Base-by-base conservation (phyloP, 1,284 basidiomycete species). In the Polyporus tsugae region DNA sequence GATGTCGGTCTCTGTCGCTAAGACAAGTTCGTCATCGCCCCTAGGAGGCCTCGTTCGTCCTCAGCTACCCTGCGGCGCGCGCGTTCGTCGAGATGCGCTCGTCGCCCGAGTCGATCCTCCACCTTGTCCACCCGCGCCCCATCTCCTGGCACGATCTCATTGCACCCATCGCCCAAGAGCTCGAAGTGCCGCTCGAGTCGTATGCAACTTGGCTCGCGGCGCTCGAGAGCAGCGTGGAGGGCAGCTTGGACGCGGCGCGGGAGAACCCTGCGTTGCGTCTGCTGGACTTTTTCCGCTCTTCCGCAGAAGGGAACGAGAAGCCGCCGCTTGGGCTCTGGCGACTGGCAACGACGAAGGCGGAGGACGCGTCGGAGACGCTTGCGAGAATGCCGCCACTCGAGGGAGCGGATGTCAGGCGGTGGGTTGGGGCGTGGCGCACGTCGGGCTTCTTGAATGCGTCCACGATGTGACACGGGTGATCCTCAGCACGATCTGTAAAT, bases 11-110 rank as follows among this genome's bases (percentile, higher is more conserved):
- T 29, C 29, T 29, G 29, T 29, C 2, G 29, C 29, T 29, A 2
- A 29, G 29, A 29, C 29, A 2, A 1, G 19, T 4, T 11, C 5
- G 15, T 10, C 57, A 4, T 39, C n/a, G 25, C 22, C 15, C 49
- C 13, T 49, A 66, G 73, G 70, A 62, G 49, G 65, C 75, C 1
- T 72, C 68, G 7, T 79, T 76, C 76, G 67, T 79, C 36, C 75
- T 73, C 6, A 53, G 66, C 15, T 70, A 75, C 41, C 62, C 68
- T 6, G 75, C 76, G 0, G 73, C 75, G 1, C 55, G 49, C 2
- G 72, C 70, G 2, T 58, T 77, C 44, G 53, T 70, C 19, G 76
- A 77, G 42, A 73, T 75, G 70, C 69, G 71, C 22, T 44, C 62
- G 17, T 60, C 73, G 17, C 44, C 69, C 6, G 53, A 58, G 6